Evolutionary conservation across 768 basidiomycete species (phyloP).

Genomic region (Xerocomellus chrysenteron): DNA sequence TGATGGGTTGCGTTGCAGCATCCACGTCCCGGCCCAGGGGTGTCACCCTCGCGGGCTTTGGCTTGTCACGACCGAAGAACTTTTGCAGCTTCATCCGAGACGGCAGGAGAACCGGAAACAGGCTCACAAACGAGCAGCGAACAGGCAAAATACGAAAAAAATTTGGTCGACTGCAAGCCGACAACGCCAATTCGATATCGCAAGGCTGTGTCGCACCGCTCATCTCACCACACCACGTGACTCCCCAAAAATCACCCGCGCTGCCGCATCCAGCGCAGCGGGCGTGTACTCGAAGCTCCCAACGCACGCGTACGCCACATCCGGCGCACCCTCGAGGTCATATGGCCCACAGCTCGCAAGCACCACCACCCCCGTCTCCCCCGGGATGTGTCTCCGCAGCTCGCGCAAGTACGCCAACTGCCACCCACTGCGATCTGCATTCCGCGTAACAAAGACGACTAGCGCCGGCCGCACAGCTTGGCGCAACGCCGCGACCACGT

Average conservation of each 20-base stretch:
- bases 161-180: background rate
- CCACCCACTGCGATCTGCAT: constrained; percentile 53
- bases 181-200: constrained; percentile 10
- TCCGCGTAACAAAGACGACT: constrained; percentile 55
- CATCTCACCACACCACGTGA: constrained; percentile 16
- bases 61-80: constrained; percentile 54
- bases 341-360: constrained; percentile 68
- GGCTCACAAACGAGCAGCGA: background rate
- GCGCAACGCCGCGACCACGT: constrained; percentile 1
- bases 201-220: constrained; percentile 24
- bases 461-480: background rate
- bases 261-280: constrained; percentile 47
- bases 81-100: constrained; percentile 51
- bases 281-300: constrained; percentile 61
- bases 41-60: constrained; percentile 36
- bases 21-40: constrained; percentile 25
- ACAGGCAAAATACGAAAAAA: background rate
- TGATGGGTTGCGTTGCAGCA: constrained; percentile 18
- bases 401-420: constrained; percentile 43
- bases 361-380: constrained; percentile 40
- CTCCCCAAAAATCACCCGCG: constrained; percentile 44
- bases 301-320: constrained; percentile 38
- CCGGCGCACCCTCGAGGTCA: constrained; percentile 41
- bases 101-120: background rate
- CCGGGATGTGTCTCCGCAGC: constrained; percentile 23